Conservation (phyloP, 768 basidiomycete genomes). For the Epithele typhae region DNA sequence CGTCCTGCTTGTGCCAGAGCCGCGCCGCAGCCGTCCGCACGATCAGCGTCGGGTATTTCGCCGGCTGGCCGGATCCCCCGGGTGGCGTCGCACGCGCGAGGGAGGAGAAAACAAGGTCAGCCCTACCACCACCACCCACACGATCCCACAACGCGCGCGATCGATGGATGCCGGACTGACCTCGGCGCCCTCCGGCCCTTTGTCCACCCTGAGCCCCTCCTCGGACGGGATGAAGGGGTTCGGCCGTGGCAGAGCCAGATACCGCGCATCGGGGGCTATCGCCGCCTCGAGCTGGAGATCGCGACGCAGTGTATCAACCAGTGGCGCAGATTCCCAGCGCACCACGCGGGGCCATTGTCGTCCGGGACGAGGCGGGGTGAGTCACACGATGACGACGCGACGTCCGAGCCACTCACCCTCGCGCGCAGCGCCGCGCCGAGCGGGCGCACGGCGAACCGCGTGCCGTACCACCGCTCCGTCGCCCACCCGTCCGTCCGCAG, state of each 20-base stretch:
- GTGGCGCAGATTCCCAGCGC: too few relatives aligned
- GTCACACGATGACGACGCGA: too few relatives aligned
- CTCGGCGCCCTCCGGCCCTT: constrained; percentile 27
- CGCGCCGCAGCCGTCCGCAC: constrained; percentile 31
- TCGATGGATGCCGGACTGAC: too few relatives aligned
- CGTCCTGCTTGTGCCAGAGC: constrained; percentile 57
- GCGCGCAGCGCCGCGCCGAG: constrained; percentile 30
- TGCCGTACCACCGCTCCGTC: constrained; percentile 49
- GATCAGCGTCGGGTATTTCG: constrained; percentile 33
- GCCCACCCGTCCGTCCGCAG: constrained; percentile 27
- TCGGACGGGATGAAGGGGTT: constrained; percentile 45
- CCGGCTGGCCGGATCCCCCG: constrained; percentile 26
- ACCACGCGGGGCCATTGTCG: too few relatives aligned
- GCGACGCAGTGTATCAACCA: too few relatives aligned
- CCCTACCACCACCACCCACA: background rate
- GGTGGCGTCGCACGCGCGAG: too few relatives aligned
- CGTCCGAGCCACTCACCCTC: constrained; percentile 16
- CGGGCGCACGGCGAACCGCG: constrained; percentile 38
- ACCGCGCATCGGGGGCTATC: constrained; percentile 23
- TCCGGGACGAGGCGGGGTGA: too few relatives aligned
- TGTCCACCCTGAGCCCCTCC: constrained; percentile 39
- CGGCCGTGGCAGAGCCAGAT: constrained; percentile 39
- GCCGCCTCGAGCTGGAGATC: constrained; percentile 17
- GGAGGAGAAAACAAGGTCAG: too few relatives aligned
- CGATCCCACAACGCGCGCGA: too few relatives aligned